Conservation (phyloP, 345 rosid species). For the Passiflora organensis region DNA sequence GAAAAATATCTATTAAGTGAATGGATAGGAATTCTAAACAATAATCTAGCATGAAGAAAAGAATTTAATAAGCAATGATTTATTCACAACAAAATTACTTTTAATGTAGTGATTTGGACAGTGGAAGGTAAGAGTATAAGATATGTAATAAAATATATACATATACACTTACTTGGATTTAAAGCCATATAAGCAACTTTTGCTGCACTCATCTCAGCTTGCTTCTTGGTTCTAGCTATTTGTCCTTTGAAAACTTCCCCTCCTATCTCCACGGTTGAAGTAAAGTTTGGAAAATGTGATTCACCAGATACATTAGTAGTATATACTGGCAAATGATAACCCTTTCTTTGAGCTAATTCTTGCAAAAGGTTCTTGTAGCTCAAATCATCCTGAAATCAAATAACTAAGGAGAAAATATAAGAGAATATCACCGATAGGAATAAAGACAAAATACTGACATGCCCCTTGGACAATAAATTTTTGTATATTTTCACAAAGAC, state of each 20-base stretch:
- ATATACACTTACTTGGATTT: constrained; percentile 28
- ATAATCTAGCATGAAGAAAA: too few species aligned
- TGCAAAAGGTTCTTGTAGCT: constrained; percentile 57
- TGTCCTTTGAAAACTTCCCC: constrained; percentile 42
- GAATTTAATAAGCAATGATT: not conserved
- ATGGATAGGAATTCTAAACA: too few species aligned
- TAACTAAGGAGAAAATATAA: not conserved
- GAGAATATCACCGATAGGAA: not conserved
- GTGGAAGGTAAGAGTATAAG: not conserved
- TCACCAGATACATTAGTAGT: constrained; percentile 39
- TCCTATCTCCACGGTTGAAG: constrained; percentile 42
- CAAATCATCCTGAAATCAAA: constrained; percentile 34
- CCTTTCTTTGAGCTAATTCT: constrained; percentile 47
- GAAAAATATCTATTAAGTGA: not conserved
- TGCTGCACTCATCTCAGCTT: constrained; percentile 67
- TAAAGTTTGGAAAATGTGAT: constrained; percentile 38
- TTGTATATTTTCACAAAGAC: not conserved
- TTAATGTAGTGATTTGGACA: too few species aligned
- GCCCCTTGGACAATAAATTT: not conserved
- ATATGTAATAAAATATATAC: not conserved
- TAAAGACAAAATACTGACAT: not conserved
- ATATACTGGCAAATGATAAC: constrained; percentile 41
- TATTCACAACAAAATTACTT: not conserved
- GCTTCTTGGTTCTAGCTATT: constrained; percentile 48
- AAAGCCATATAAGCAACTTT: constrained; percentile 49